Evolutionary conservation across 2,329 filamentous ascomycete species (phyloP), one percentile per base, ranked within the genome.

Genomic region (Aspergillus texensis): DNA sequence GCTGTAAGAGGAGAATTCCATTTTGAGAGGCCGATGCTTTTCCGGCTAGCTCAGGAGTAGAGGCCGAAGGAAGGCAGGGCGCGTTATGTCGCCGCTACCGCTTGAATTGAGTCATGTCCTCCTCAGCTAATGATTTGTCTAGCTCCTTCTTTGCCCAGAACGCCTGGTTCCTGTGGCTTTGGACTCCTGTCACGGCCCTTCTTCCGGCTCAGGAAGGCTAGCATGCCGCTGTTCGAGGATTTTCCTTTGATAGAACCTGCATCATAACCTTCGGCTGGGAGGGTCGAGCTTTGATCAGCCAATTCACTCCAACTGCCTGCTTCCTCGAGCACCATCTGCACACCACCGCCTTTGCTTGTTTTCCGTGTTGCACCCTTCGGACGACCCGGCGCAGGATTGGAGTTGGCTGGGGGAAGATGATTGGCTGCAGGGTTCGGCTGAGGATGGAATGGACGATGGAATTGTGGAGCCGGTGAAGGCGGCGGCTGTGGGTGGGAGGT

Each of bases 121-220:
- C 53, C 46, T 68, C 82, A 91, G 71, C 87, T 89, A 74, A 94
- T 90, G 62, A 94, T 86, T 67, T 93, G 89, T 75, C 95, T 86
- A 12, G 95, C 94, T 19, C 95, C 95, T 77, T 98, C 94, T 75
- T 98, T 98, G 62, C 95, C 95, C 63, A 99, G 76, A 9, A 99
- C 94, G 63, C 95, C 95, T 61, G 93, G 87, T 80, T 98, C 94
- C 77, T 93, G 94, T 30, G 94, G 94, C 81, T 97, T 97, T 1
- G 95, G 95, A 75, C 93, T 97, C 78, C 93, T 89, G 61, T 93
- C 93, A 67, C 94, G 85, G 32, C 94, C 93, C 82, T 92, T 97
- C 81, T 96, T 97, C 72, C 94, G 86, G 68, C 87, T 92, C 65
- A 98, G 83, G 77, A 99, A 96, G 1, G 93, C 92, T 68, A 98